phyloP scores from a whole-genome alignment of 2,329 filamentous ascomycete species.

The Calonectria pauciramosa region DNA sequence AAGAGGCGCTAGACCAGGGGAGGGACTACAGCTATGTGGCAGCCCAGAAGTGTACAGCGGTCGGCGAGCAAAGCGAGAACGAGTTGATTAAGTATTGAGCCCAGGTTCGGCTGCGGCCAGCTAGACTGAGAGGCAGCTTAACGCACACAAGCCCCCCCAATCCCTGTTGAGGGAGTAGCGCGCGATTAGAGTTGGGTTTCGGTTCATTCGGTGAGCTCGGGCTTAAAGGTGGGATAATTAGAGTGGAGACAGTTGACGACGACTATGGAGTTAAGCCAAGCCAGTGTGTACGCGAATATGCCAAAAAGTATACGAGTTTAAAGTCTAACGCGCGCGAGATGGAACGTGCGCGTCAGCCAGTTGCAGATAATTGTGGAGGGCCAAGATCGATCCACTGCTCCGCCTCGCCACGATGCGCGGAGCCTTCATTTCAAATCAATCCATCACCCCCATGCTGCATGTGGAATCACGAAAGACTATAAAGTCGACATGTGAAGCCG shows the following conservation, averaged over 20 bases:
- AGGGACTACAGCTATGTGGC: not conserved
- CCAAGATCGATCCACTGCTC: not conserved
- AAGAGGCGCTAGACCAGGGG: not conserved
- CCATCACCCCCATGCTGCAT: not conserved
- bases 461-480: not conserved
- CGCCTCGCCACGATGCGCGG: not conserved
- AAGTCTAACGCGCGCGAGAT: not conserved
- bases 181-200: not conserved
- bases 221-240: not conserved
- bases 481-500: not conserved
- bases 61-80: not conserved
- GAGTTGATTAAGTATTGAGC: not conserved
- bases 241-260: constrained; percentile 1
- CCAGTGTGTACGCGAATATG: not conserved
- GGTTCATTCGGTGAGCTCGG: not conserved
- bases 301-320: not conserved
- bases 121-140: not conserved
- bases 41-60: not conserved
- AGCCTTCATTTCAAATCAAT: not conserved
- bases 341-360: not conserved
- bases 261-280: not conserved
- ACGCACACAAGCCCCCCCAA: too few relatives aligned
- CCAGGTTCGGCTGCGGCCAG: not conserved
- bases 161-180: not conserved
- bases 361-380: not conserved